A percentile compares a stretch with the other conserved stretches of the same genome.
These are phyloP conservation scores for Stemphylium lycopersici DNA, from an alignment of 2,329 filamentous ascomycete species.

Conservation along the genomic window DNA sequence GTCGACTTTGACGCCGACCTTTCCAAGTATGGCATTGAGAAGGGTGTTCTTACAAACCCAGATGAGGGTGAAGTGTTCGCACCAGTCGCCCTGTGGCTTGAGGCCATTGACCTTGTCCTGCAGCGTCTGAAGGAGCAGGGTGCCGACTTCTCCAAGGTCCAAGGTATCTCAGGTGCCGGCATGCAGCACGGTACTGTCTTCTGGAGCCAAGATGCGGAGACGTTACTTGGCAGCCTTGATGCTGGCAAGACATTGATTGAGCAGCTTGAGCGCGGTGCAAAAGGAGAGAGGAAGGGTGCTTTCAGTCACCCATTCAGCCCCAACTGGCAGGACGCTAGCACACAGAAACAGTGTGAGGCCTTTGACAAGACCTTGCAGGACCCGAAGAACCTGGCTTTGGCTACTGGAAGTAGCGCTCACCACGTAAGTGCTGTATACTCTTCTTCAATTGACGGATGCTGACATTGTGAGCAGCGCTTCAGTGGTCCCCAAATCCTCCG, in stretches of 20 bases:
- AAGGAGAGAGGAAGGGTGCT: conserved; percentile 57
- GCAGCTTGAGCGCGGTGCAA: conserved; percentile 63
- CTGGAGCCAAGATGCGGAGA: conserved; percentile 76
- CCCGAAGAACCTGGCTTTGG: conserved; percentile 71
- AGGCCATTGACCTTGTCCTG: conserved; percentile 87
- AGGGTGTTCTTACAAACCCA: conserved; percentile 85
- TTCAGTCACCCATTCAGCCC: conserved; percentile 88
- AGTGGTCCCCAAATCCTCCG: conserved; percentile 96
- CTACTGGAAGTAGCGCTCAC: conserved; percentile 91
- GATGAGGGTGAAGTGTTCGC: conserved; percentile 88
- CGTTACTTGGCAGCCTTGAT: conserved; percentile 66
- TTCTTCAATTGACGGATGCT: neutral
- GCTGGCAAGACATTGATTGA: conserved; percentile 67
- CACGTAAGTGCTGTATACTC: conserved; percentile 66
- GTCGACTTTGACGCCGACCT: conserved; percentile 96
- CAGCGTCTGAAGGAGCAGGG: conserved; percentile 71
- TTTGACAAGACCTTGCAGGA: conserved; percentile 78
- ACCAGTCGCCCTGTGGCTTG: conserved; percentile 92
- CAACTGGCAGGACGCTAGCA: conserved; percentile 98
- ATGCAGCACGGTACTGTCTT: conserved; percentile 99
- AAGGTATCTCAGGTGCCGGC: conserved; percentile 86
- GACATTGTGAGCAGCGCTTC: conserved; percentile 70
- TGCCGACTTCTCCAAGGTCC: conserved; percentile 75
- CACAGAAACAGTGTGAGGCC: conserved; percentile 85
- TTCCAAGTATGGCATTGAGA: conserved; percentile 69